These are phyloP conservation scores for Protostelium mycophagum DNA, from an alignment of 78 protist genomes.

Conservation along the genomic window DNA sequence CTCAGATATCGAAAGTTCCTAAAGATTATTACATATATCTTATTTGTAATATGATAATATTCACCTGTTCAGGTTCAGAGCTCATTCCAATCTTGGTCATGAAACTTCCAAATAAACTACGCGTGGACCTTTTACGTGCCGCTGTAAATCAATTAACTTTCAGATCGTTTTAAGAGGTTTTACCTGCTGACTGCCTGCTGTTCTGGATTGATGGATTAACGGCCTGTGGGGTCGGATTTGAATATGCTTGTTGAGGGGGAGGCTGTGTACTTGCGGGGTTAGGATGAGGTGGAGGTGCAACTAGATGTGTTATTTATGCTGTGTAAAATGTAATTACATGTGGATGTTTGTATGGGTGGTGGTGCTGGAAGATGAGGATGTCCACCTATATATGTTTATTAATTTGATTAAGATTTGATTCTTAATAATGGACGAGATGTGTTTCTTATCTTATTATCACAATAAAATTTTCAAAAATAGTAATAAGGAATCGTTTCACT, in stretches of 20 bases:
- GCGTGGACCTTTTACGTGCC: not conserved
- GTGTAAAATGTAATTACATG: not conserved
- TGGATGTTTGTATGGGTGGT: not conserved
- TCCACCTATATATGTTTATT: not conserved
- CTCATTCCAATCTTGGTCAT: conserved; percentile 15
- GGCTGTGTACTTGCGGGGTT: not conserved
- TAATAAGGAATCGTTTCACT: too few species aligned
- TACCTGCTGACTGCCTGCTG: conserved; percentile 41
- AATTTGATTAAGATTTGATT: not conserved
- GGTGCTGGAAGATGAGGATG: not conserved
- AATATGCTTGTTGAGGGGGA: not conserved
- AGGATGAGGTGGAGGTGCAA: not conserved
- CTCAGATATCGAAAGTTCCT: conserved; percentile 29
- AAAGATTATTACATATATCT: not conserved
- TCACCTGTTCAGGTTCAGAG: conserved; percentile 7
- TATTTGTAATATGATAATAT: not conserved
- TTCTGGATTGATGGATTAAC: conserved; percentile 6
- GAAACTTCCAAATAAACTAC: conserved; percentile 5
- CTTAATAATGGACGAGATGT: too few species aligned
- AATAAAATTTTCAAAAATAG: too few species aligned
- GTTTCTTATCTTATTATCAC: too few species aligned
- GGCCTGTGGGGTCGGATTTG: conserved; percentile 7
- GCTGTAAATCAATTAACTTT: not conserved
- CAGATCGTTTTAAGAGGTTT: not conserved
- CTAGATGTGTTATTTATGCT: conserved; percentile 1